Conservation (phyloP, 108 stramenopile genomes). For the Aurantiochytrium sp. region DNA sequence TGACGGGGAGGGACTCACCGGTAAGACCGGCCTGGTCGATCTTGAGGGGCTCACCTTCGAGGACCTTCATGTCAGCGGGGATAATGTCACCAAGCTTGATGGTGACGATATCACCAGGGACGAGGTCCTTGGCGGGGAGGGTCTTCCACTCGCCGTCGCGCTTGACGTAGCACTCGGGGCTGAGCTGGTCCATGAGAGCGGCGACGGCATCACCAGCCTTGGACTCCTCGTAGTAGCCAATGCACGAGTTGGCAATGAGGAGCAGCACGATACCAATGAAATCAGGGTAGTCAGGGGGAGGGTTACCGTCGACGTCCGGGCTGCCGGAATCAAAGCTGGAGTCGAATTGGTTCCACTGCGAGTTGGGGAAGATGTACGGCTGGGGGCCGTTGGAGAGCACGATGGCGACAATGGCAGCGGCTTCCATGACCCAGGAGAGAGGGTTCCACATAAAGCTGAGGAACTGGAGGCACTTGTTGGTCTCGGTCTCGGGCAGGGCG, state of each 20-base stretch:
- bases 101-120: slow-evolving; percentile 71
- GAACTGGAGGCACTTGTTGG: slow-evolving; percentile 28
- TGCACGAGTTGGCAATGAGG: slow-evolving; percentile 22
- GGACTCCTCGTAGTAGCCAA: slow-evolving; percentile 30
- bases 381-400: slow-evolving; percentile 20
- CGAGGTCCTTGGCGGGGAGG: slow-evolving; percentile 33
- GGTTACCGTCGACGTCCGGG: neutral
- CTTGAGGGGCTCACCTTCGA: slow-evolving; percentile 55
- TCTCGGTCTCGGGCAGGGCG: slow-evolving; percentile 27
- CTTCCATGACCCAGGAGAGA: slow-evolving; percentile 27
- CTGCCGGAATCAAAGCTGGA: neutral
- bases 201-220: slow-evolving; percentile 67
- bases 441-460: slow-evolving; percentile 20
- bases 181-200: slow-evolving; percentile 60
- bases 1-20: slow-evolving; percentile 63
- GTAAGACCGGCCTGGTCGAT: slow-evolving; percentile 71
- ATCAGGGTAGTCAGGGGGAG: slow-evolving; percentile 8
- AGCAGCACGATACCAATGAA: neutral
- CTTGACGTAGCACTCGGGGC: slow-evolving; percentile 56
- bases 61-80: slow-evolving; percentile 66
- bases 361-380: neutral
- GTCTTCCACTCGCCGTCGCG: slow-evolving; percentile 48
- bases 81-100: slow-evolving; percentile 63
- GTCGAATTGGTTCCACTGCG: neutral
- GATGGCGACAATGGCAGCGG: slow-evolving; percentile 25